Conservation (phyloP, 2,329 filamentous ascomycete species). For the Cladosporium phlei region DNA sequence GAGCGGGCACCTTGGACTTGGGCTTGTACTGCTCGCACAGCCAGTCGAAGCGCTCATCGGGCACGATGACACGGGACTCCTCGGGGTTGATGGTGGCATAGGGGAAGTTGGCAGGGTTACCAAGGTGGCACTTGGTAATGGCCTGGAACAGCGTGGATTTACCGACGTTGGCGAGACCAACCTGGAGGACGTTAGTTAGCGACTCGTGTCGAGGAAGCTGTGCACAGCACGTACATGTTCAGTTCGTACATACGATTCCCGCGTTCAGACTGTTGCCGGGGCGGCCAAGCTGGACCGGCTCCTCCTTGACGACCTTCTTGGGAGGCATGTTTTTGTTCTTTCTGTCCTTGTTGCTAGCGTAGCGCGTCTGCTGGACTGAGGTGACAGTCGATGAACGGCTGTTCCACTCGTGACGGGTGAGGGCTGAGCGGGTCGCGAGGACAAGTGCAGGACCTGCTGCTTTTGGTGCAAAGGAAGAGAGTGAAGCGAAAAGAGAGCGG, state of each 20-base stretch:
- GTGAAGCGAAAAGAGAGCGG: slow-evolving; percentile 24
- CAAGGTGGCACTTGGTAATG: slow-evolving; percentile 94
- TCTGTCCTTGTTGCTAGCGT: slow-evolving; percentile 44
- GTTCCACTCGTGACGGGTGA: slow-evolving; percentile 5
- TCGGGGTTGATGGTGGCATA: slow-evolving; percentile 99
- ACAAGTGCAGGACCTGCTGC: slow-evolving; percentile 34
- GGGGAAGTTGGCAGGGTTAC: slow-evolving; percentile 98
- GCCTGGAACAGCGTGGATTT: slow-evolving; percentile 99
- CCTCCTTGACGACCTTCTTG: slow-evolving; percentile 83
- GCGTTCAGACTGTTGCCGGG: slow-evolving; percentile 98
- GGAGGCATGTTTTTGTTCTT: slow-evolving; percentile 66
- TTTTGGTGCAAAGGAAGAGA: slow-evolving; percentile 15
- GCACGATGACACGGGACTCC: slow-evolving; percentile 94
- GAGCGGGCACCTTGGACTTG: slow-evolving; percentile 93
- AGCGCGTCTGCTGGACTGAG: slow-evolving; percentile 28
- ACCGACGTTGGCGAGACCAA: slow-evolving; percentile 97
- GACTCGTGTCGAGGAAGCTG: slow-evolving; percentile 30
- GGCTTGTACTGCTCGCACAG: slow-evolving; percentile 94
- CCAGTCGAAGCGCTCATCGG: slow-evolving; percentile 95
- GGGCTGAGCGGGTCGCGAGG: slow-evolving; percentile 8
- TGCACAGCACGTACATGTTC: slow-evolving; percentile 30
- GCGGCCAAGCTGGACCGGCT: slow-evolving; percentile 93
- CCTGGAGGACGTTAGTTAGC: slow-evolving; percentile 55
- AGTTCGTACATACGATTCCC: slow-evolving; percentile 75
- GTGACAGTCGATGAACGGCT: slow-evolving; percentile 15